A percentile compares a stretch with the other conserved stretches of the same genome.
Evolutionary conservation across 768 basidiomycete genomes (phyloP).

Genomic region (Agaricus blazei): DNA sequence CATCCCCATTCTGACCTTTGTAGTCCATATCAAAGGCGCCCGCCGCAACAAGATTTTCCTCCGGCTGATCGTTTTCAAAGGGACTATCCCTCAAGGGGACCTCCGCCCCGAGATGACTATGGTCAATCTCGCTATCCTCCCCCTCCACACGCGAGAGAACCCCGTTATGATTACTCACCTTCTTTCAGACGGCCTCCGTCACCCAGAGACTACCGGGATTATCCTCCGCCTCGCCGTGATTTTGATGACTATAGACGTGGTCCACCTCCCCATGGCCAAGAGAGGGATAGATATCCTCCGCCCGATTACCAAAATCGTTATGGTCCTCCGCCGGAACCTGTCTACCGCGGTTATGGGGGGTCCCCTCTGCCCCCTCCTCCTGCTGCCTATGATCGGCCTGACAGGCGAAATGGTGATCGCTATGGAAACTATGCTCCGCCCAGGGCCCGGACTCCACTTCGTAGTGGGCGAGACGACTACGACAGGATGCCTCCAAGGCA

Average conservation of each 20-base stretch:
- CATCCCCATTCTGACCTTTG: constrained; percentile 1
- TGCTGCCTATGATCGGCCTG: constrained; percentile 59
- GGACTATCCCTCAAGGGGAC: constrained; percentile 42
- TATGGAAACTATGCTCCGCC: constrained; percentile 39
- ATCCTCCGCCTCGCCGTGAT: constrained; percentile 53
- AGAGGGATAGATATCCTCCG: constrained; percentile 49
- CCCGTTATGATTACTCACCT: constrained; percentile 57
- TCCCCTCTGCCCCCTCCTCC: constrained; percentile 42
- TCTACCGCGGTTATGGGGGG: constrained; percentile 45
- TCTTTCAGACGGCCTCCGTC: constrained; percentile 53
- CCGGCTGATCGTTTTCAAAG: constrained; percentile 58
- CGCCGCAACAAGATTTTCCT: constrained; percentile 40
- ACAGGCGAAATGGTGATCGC: constrained; percentile 46
- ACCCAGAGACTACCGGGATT: constrained; percentile 66
- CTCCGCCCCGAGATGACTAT: constrained; percentile 52
- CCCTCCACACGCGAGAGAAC: constrained; percentile 40
- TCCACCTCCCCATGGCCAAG: constrained; percentile 26
- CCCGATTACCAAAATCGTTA: constrained; percentile 56
- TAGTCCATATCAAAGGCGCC: constrained; percentile 34
- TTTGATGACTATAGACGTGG: constrained; percentile 66
- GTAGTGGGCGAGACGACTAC: constrained; percentile 57
- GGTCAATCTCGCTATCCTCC: constrained; percentile 33
- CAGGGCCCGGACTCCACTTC: constrained; percentile 49
- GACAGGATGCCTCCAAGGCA: constrained; percentile 58
- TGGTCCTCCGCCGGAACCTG: constrained; percentile 46